These are phyloP conservation scores for Boletus subcaerulescens DNA, from an alignment of 768 basidiomycete species.

Conservation along the genomic window DNA sequence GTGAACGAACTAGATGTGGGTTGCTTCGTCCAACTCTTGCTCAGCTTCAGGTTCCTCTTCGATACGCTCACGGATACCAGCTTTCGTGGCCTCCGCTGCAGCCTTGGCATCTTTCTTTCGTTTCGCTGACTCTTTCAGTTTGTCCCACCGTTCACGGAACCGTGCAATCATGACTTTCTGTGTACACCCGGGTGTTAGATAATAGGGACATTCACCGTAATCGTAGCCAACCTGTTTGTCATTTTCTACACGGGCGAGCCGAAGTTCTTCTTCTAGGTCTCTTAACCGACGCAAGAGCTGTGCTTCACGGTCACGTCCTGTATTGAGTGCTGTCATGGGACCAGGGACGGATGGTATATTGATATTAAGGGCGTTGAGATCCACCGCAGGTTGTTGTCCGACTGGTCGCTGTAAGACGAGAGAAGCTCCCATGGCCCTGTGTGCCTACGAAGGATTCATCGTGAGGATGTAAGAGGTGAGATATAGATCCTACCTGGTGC, in stretches of 20 bases:
- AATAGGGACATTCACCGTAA: not conserved
- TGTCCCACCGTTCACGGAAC: conserved; percentile 87
- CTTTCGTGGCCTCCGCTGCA: conserved; percentile 44
- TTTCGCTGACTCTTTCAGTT: conserved; percentile 83
- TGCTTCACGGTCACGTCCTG: conserved; percentile 56
- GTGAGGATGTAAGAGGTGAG: conserved; percentile 3
- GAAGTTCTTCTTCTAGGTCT: conserved; percentile 79
- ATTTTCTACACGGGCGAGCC: conserved; percentile 61
- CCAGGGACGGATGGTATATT: conserved; percentile 49
- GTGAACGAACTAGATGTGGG: not conserved
- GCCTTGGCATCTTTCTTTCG: conserved; percentile 76
- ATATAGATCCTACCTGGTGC: conserved; percentile 51
- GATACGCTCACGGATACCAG: conserved; percentile 61
- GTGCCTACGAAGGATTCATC: conserved; percentile 49
- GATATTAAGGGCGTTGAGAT: conserved; percentile 56
- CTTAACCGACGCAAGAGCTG: conserved; percentile 50
- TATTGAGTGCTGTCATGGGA: conserved; percentile 47
- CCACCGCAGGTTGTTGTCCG: conserved; percentile 39
- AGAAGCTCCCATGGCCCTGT: conserved; percentile 74
- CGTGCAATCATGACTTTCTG: conserved; percentile 82
- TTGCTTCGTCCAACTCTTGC: conserved; percentile 45
- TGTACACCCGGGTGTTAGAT: conserved; percentile 17
- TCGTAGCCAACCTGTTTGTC: conserved; percentile 68
- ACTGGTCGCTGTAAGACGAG: conserved; percentile 48
- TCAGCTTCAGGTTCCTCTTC: conserved; percentile 66